Conservation (phyloP, 1,139 yeast species). For the Yamadazyma oceani region DNA sequence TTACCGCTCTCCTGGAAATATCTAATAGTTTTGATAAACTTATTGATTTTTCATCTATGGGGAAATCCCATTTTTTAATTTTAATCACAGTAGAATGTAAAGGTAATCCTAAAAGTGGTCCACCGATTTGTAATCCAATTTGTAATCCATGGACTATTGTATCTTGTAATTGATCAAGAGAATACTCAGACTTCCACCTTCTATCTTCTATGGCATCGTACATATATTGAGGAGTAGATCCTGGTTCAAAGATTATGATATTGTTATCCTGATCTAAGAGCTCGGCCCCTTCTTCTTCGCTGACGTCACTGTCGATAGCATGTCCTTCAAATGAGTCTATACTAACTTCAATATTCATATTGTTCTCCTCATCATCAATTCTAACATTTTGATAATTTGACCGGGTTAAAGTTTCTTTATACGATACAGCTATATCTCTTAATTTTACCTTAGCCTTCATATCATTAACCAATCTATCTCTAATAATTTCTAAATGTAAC, state of each 20-base stretch:
- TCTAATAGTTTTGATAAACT: constrained; percentile 28
- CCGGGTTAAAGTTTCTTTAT: constrained; percentile 65
- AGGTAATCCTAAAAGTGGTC: constrained; percentile 63
- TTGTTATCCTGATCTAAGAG: constrained; percentile 38
- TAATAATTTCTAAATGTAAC: constrained; percentile 84
- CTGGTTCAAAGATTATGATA: constrained; percentile 31
- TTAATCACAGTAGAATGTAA: constrained; percentile 61
- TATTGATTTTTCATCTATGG: constrained; percentile 47
- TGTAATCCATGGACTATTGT: constrained; percentile 58
- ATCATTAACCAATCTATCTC: constrained; percentile 72
- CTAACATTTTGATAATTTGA: constrained; percentile 14
- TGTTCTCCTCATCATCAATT: constrained; percentile 15
- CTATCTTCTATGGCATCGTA: constrained; percentile 30
- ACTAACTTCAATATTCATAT: constrained; percentile 35
- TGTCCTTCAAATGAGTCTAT: constrained; percentile 56
- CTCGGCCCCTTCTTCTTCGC: constrained; percentile 42
- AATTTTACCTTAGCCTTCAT: constrained; percentile 79
- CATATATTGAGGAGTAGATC: constrained; percentile 30
- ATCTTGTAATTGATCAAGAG: constrained; percentile 53
- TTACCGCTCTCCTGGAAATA: constrained; percentile 31
- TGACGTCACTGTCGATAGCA: constrained; percentile 32
- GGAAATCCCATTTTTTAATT: constrained; percentile 52
- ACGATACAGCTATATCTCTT: constrained; percentile 84
- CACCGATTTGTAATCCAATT: constrained; percentile 79
- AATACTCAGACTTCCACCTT: constrained; percentile 52